phyloP scores from a whole-genome alignment of 208 protist species.

The Wallacemonas collosoma region DNA sequence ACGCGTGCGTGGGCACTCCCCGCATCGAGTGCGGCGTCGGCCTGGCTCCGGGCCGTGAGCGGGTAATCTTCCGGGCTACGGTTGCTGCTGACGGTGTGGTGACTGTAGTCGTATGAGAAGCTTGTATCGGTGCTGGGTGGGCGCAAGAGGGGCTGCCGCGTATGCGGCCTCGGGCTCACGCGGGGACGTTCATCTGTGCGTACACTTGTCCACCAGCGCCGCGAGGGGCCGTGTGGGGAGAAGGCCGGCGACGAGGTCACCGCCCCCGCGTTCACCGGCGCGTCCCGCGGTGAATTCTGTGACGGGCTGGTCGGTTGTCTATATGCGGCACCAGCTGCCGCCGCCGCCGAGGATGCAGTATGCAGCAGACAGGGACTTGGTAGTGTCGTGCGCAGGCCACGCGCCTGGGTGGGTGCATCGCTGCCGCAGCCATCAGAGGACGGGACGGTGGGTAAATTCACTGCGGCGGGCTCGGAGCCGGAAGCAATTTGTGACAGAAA shows the following conservation, averaged over 20 bases:
- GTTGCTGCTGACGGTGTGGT: too few relatives aligned
- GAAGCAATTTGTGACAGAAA: slow-evolving; percentile 4
- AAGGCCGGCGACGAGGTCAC: too few relatives aligned
- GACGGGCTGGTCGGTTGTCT: too few relatives aligned
- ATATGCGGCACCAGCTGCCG: not conserved
- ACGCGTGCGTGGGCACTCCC: not conserved
- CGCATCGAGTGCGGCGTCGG: not conserved
- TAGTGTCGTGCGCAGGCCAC: slow-evolving; percentile 1
- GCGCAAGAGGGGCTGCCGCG: not conserved
- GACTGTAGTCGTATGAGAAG: not conserved
- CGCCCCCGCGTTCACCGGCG: too few relatives aligned
- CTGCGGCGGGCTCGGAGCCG: not conserved
- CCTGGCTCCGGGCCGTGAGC: not conserved
- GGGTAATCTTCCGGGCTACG: not conserved
- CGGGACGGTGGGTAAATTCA: not conserved
- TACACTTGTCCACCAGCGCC: slow-evolving; percentile 3
- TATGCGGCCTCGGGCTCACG: not conserved
- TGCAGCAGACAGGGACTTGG: slow-evolving; percentile 8
- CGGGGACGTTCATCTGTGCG: not conserved
- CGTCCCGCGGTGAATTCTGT: too few relatives aligned
- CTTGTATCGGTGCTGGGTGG: not conserved
- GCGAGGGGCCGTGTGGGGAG: not conserved
- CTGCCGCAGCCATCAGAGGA: not conserved
- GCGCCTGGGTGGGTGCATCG: not conserved
- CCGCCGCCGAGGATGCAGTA: not conserved